phyloP scores from a whole-genome alignment of 2,329 filamentous ascomycete species.

The Cladosporium cucumerinum region DNA sequence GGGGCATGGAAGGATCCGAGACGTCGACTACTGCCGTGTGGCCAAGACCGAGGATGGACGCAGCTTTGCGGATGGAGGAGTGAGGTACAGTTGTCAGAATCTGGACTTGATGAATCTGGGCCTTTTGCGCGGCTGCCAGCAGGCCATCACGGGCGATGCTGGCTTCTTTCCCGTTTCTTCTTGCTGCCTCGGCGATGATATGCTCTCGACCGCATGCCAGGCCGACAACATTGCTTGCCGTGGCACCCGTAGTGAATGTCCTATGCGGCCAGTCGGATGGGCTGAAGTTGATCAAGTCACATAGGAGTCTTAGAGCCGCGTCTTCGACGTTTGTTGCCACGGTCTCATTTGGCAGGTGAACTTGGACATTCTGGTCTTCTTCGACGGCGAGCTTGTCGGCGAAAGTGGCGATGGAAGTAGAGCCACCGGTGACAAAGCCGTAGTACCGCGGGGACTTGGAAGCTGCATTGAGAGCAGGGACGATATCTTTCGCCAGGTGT shows the following conservation, averaged over 20 bases:
- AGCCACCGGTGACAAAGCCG: slow-evolving; percentile 83
- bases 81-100: slow-evolving; percentile 79
- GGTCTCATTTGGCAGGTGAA: slow-evolving; percentile 74
- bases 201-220: slow-evolving; percentile 69
- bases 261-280: slow-evolving; percentile 62
- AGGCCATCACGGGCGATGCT: slow-evolving; percentile 69
- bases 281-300: slow-evolving; percentile 62
- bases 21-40: slow-evolving; percentile 64
- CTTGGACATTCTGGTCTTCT: slow-evolving; percentile 78
- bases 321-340: slow-evolving; percentile 75
- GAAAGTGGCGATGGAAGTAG: slow-evolving; percentile 72
- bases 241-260: slow-evolving; percentile 75
- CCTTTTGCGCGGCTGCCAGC: slow-evolving; percentile 60
- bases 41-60: slow-evolving; percentile 76
- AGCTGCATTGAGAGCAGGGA: slow-evolving; percentile 62
- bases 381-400: slow-evolving; percentile 81
- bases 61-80: slow-evolving; percentile 80
- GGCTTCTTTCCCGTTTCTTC: slow-evolving; percentile 23
- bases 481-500: slow-evolving; percentile 47
- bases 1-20: slow-evolving; percentile 53
- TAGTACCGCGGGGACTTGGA: slow-evolving; percentile 70
- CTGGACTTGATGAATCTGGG: slow-evolving; percentile 66
- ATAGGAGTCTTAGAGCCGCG: slow-evolving; percentile 65
- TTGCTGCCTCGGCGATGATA: slow-evolving; percentile 50
- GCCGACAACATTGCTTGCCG: slow-evolving; percentile 63